These are phyloP conservation scores for Cetraspora pellucida DNA, from an alignment of 192 early-diverging fungal genomes.

Conservation along the genomic window DNA sequence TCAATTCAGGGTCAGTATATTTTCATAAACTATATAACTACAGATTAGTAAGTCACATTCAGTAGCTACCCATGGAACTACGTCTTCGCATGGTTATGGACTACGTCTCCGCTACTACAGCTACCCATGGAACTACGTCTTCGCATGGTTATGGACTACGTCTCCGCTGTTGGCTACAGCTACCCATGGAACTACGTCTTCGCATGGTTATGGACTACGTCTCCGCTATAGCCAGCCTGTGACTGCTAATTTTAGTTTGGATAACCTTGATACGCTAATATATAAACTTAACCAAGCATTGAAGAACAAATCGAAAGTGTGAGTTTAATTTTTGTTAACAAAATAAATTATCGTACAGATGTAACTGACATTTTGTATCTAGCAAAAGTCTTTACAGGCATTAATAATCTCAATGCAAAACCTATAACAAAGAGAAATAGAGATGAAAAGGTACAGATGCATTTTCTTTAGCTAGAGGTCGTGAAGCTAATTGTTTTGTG, in stretches of 20 bases:
- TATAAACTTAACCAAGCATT: neutral
- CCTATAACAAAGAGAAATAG: conserved; percentile 12
- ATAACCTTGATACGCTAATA: neutral
- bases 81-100: conserved; percentile 13
- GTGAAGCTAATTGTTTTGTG: conserved; percentile 3
- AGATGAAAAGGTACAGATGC: conserved; percentile 4
- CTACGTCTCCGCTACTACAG: neutral
- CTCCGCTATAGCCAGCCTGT: conserved; percentile 28
- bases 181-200: conserved; percentile 31
- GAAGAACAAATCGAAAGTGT: too few species aligned
- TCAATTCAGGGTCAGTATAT: neutral
- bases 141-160: conserved; percentile 26
- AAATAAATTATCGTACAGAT: neutral
- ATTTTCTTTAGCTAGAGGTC: conserved; percentile 15
- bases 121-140: conserved; percentile 25
- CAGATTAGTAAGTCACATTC: neutral
- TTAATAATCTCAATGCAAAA: conserved; percentile 23
- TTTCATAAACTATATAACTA: neutral
- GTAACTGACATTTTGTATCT: conserved; percentile 1
- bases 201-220: conserved; percentile 27
- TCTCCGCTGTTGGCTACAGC: conserved; percentile 14
- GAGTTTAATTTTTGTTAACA: too few species aligned
- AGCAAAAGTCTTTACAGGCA: neutral
- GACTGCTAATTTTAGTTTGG: conserved; percentile 1
- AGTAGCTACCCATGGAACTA: conserved; percentile 20